Evolutionary conservation across 306 rosid genomes (phyloP).

Genomic region (Hylodesmum podocarpum): DNA sequence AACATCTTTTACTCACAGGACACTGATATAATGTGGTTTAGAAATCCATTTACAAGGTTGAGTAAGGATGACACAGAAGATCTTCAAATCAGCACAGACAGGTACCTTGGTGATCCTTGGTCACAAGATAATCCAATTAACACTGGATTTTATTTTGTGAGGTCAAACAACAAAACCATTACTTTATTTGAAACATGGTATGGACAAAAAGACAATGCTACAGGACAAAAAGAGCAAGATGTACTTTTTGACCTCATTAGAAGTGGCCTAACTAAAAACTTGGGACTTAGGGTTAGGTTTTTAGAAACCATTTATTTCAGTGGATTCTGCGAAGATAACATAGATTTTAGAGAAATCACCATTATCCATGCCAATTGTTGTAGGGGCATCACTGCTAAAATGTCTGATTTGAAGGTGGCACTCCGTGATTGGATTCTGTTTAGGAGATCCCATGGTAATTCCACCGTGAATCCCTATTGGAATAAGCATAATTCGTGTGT

Average conservation of each 20-base stretch:
- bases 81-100: conserved; percentile 64
- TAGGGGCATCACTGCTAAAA: conserved; percentile 62
- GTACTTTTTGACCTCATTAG: conserved; percentile 45
- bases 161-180: conserved; percentile 69
- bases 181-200: conserved; percentile 68
- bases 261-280: conserved; percentile 33
- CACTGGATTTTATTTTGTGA: conserved; percentile 70
- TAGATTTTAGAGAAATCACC: conserved; percentile 48
- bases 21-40: conserved; percentile 83
- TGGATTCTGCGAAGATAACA: conserved; percentile 81
- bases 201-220: conserved; percentile 47
- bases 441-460: conserved; percentile 11
- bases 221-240: conserved; percentile 70
- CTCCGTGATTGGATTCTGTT: conserved; percentile 72
- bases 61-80: conserved; percentile 59
- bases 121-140: conserved; percentile 44
- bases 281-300: conserved; percentile 66
- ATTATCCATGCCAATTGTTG: conserved; percentile 87
- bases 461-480: conserved; percentile 40
- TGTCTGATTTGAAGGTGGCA: conserved; percentile 41
- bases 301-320: conserved; percentile 72
- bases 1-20: too few relatives aligned
- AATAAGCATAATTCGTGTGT: conserved; percentile 42
- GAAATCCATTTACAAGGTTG: conserved; percentile 58
- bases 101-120: conserved; percentile 53